Evolutionary conservation across 257 asterid species (phyloP).

Genomic region (Euphrasia confusa): DNA sequence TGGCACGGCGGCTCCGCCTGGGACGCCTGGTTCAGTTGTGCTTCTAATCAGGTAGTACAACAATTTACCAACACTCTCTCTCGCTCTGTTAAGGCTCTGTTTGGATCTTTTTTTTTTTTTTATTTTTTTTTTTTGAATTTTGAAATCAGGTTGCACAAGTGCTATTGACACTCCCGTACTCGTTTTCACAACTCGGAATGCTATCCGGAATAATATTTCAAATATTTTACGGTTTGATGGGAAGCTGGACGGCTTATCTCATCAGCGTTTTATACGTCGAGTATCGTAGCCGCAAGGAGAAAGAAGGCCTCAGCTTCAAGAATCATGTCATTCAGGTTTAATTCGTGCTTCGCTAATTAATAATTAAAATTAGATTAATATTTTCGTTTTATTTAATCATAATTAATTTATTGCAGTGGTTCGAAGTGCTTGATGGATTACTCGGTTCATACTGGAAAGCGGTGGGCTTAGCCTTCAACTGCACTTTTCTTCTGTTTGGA

Average conservation of each 20-base stretch:
- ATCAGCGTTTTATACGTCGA: constrained; percentile 38
- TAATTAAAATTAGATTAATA: not conserved
- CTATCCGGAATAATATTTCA: constrained; percentile 61
- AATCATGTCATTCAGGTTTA: constrained; percentile 16
- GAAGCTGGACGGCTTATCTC: constrained; percentile 90
- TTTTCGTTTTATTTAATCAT: not conserved
- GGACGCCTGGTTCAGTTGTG: constrained; percentile 96
- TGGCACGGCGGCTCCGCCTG: constrained; percentile 94
- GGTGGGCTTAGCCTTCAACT: constrained; percentile 8
- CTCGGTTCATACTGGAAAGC: constrained; percentile 10
- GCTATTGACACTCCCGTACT: constrained; percentile 78
- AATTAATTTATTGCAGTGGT: constrained; percentile 1
- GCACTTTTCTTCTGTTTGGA: constrained; percentile 10
- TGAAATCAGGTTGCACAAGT: constrained; percentile 75
- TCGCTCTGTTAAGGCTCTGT: not conserved
- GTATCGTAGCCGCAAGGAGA: constrained; percentile 38
- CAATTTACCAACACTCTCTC: not conserved
- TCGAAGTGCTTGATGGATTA: constrained; percentile 8
- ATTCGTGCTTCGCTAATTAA: not conserved
- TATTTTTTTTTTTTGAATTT: not conserved
- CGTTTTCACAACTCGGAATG: constrained; percentile 83
- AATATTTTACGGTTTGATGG: constrained; percentile 67
- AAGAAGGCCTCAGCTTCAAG: constrained; percentile 4
- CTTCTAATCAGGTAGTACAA: constrained; percentile 66
- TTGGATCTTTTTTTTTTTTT: not conserved